A percentile compares a stretch with the other conserved stretches of the same genome.
These are phyloP conservation scores for Aspergillus cejpii DNA, from an alignment of 2,329 filamentous ascomycete species.

Conservation along the genomic window DNA sequence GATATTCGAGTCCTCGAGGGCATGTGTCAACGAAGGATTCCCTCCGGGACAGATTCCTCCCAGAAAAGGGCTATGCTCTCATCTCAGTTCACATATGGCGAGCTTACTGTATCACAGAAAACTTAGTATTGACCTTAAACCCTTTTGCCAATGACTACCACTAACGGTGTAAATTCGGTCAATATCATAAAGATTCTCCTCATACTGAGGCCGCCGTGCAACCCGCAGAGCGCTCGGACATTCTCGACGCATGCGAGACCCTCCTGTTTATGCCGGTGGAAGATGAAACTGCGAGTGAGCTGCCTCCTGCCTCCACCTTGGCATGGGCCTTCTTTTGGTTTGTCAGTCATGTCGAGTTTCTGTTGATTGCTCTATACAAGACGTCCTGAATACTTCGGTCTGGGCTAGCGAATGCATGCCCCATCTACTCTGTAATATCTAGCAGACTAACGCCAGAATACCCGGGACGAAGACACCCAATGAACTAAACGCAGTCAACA, in stretches of 20 bases:
- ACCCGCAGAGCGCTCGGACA: slow-evolving; percentile 1
- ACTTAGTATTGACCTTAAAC: too few relatives aligned
- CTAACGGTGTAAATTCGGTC: slow-evolving; percentile 6
- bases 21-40: too few relatives aligned
- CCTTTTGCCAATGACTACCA: background rate
- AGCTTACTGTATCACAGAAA: too few relatives aligned
- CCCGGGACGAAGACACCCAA: too few relatives aligned
- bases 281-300: slow-evolving; percentile 1
- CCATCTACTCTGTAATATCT: too few relatives aligned
- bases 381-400: slow-evolving; percentile 5
- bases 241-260: slow-evolving; percentile 1
- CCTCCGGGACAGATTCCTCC: too few relatives aligned
- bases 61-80: too few relatives aligned
- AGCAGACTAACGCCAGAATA: too few relatives aligned
- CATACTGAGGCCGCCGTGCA: slow-evolving; percentile 5
- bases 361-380: background rate
- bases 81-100: too few relatives aligned
- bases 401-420: too few relatives aligned
- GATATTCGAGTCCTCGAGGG: too few relatives aligned
- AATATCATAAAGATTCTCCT: slow-evolving; percentile 12
- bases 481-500: too few relatives aligned
- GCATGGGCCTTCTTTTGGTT: background rate
- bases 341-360: background rate
- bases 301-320: background rate
- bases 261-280: background rate